A percentile compares a stretch with the other conserved stretches of the same genome.
Conservation (phyloP, 768 basidiomycete genomes). For the Leccinum rimulosum region DNA sequence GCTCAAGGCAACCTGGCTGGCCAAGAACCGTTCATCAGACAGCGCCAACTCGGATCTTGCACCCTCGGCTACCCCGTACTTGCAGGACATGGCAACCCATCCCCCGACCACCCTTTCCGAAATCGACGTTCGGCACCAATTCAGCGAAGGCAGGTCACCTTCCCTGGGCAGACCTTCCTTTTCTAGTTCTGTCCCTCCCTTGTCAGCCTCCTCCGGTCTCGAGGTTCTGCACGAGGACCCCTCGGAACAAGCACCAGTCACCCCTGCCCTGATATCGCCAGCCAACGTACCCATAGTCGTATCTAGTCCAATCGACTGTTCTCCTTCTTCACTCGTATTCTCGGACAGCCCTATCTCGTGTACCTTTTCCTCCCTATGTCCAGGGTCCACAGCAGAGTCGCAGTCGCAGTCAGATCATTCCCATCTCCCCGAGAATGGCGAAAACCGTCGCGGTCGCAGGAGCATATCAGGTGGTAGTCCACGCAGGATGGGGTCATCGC, state of each 20-base stretch:
- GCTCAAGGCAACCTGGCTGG: neutral
- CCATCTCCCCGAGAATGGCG: constrained; percentile 16
- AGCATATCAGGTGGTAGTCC: constrained; percentile 17
- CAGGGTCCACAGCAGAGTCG: constrained; percentile 13
- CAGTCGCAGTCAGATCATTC: constrained; percentile 13
- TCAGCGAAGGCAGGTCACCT: constrained; percentile 7
- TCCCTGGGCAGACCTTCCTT: constrained; percentile 20
- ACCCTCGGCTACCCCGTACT: neutral
- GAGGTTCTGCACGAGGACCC: constrained; percentile 33
- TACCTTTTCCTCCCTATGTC: constrained; percentile 22
- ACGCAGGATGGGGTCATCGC: constrained; percentile 5
- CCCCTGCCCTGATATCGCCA: constrained; percentile 3
- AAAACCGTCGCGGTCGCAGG: constrained; percentile 16
- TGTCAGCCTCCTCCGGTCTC: constrained; percentile 25
- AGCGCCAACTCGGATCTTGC: constrained; percentile 24
- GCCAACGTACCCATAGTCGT: constrained; percentile 18
- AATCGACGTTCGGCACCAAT: neutral
- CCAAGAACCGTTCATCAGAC: constrained; percentile 2
- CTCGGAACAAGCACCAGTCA: constrained; percentile 17
- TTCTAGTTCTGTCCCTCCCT: constrained; percentile 20
- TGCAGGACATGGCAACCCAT: neutral
- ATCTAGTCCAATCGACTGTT: constrained; percentile 11
- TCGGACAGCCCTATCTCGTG: constrained; percentile 27
- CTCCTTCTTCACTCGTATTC: constrained; percentile 2
- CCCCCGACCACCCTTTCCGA: constrained; percentile 3